Conservation (phyloP, 192 early-diverging fungal species). For the Rhizoclosmatium sp. region DNA sequence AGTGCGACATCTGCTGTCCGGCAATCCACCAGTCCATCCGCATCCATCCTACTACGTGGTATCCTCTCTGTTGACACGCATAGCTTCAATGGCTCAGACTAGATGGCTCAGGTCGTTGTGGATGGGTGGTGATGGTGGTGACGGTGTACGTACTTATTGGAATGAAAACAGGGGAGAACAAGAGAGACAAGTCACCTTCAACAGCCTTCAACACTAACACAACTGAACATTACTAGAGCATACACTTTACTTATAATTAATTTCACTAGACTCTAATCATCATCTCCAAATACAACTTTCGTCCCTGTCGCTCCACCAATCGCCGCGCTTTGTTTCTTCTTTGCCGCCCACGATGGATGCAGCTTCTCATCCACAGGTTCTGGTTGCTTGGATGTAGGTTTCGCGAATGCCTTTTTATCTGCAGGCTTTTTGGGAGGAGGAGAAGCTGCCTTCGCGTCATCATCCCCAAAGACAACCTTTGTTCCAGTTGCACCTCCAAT, state of each 20-base stretch:
- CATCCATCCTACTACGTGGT: neutral
- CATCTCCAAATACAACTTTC: conserved; percentile 55
- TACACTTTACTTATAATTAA: no score
- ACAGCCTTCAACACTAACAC: no score
- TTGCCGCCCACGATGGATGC: conserved; percentile 50
- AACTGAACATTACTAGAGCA: no score
- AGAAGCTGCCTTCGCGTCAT: neutral
- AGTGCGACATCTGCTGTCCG: neutral
- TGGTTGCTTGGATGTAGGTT: neutral
- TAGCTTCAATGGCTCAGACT: neutral
- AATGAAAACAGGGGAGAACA: neutral
- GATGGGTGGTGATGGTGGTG: neutral
- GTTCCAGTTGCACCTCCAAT: conserved; percentile 8
- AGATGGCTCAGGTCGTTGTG: neutral
- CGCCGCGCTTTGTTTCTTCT: conserved; percentile 34
- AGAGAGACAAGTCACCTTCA: no score
- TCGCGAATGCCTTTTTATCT: neutral
- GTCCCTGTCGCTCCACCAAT: conserved; percentile 20
- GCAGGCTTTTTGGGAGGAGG: neutral
- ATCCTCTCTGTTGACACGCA: neutral
- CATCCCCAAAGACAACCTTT: conserved; percentile 51
- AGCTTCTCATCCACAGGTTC: conserved; percentile 15
- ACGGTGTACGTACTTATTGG: neutral
- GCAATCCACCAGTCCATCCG: neutral
- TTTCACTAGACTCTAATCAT: neutral